These are phyloP conservation scores for Candida multigemmis DNA, from an alignment of 805 yeast species.

Conservation along the genomic window DNA sequence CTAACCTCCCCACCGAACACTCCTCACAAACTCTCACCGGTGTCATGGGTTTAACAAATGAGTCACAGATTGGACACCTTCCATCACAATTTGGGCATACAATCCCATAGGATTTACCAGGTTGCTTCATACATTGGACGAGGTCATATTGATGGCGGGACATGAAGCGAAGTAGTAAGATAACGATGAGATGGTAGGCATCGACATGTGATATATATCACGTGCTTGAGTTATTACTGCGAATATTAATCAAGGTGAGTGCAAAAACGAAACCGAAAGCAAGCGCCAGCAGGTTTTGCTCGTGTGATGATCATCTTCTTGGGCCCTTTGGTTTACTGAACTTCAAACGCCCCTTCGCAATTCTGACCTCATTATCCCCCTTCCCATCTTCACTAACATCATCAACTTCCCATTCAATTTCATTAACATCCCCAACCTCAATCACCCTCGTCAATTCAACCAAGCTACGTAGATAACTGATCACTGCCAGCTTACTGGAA, in stretches of 20 bases:
- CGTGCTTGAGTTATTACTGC: not conserved
- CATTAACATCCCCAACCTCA: constrained; percentile 69
- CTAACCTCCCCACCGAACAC: constrained; percentile 66
- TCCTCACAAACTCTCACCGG: constrained; percentile 73
- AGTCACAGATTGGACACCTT: constrained; percentile 83
- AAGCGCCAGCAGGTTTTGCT: too few relatives aligned
- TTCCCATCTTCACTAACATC: constrained; percentile 8
- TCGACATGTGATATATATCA: not conserved
- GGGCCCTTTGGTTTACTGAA: constrained; percentile 66
- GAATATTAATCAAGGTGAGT: too few relatives aligned
- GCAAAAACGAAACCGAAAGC: too few relatives aligned
- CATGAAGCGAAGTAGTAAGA: constrained; percentile 33
- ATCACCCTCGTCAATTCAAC: constrained; percentile 37
- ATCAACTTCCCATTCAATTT: constrained; percentile 47
- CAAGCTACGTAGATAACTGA: constrained; percentile 46
- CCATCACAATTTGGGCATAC: constrained; percentile 88
- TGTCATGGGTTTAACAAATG: constrained; percentile 63
- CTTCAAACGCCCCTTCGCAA: constrained; percentile 17
- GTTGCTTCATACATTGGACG: constrained; percentile 74
- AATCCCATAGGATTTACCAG: constrained; percentile 64
- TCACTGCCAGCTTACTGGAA: constrained; percentile 58
- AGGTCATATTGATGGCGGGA: constrained; percentile 86
- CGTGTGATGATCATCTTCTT: constrained; percentile 20
- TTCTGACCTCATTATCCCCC: constrained; percentile 4
- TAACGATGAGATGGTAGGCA: not conserved